Evolutionary conservation across 345 rosid species (phyloP).

Genomic region (Eucalyptus pumila): DNA sequence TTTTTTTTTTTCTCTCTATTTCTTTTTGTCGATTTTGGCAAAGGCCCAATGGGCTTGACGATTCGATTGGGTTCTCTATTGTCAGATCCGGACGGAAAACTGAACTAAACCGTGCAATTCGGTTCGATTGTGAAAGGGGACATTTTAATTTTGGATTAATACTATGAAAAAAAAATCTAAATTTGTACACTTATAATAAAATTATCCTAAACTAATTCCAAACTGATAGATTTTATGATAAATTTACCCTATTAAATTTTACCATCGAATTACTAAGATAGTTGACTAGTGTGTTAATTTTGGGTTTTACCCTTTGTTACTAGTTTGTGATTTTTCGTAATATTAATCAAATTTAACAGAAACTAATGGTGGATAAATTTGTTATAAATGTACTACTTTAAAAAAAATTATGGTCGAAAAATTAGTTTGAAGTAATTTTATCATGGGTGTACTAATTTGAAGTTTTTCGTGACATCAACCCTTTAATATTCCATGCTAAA

Average conservation of each 20-base stretch:
- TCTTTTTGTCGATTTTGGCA: neutral
- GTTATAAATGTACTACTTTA: fast-evolving
- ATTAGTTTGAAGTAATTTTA: no score
- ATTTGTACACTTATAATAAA: no score
- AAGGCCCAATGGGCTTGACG: neutral
- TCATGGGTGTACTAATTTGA: no score
- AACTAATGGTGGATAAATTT: fast-evolving
- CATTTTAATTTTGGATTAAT: neutral
- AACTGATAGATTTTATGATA: no score
- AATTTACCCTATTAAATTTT: no score
- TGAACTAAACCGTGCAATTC: neutral
- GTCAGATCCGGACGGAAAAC: neutral
- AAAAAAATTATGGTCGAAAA: no score
- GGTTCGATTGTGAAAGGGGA: neutral
- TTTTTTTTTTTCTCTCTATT: neutral
- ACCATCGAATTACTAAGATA: fast-evolving
- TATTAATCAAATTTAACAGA: no score
- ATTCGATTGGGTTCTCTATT: neutral
- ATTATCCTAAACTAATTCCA: no score
- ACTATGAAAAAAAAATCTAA: no score
- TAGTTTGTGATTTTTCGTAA: fast-evolving
- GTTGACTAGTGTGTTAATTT: no score
- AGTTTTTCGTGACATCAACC: no score
- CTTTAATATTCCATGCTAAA: no score
- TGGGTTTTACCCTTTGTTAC: fast-evolving